phyloP scores from a whole-genome alignment of 768 basidiomycete species.

The Kwoniella bestiolae region DNA sequence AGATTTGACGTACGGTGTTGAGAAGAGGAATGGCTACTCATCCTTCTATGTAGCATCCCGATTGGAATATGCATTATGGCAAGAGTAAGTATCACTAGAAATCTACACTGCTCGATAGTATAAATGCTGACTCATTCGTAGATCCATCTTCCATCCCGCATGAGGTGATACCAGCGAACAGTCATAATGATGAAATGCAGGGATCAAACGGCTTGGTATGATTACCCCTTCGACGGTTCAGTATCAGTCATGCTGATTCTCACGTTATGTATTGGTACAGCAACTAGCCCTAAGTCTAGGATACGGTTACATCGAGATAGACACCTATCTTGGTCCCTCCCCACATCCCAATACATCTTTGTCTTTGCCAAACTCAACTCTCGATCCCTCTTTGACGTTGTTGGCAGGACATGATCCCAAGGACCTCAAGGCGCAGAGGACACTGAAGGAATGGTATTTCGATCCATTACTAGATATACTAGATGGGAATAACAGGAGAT shows the following conservation, averaged over 20 bases:
- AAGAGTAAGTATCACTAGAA: neutral
- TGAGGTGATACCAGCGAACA: conserved; percentile 25
- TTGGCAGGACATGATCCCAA: conserved; percentile 27
- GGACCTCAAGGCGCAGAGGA: conserved; percentile 27
- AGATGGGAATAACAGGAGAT: conserved; percentile 23
- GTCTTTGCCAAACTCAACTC: neutral
- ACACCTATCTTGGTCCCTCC: conserved; percentile 23
- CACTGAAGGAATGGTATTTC: conserved; percentile 33
- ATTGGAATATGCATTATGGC: neutral
- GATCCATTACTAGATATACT: conserved; percentile 34
- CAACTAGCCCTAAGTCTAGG: conserved; percentile 30
- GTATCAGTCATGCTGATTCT: neutral
- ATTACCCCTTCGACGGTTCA: no score
- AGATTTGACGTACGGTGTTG: no score
- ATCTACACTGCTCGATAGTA: neutral
- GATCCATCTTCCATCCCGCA: neutral
- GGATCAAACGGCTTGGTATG: conserved; percentile 37
- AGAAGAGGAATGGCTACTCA: no score
- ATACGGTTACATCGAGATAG: conserved; percentile 39
- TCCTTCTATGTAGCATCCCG: conserved; percentile 4
- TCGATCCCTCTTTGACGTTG: conserved; percentile 16
- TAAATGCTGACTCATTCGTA: no score
- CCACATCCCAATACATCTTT: neutral
- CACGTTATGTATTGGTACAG: conserved; percentile 9
- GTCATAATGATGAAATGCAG: conserved; percentile 53